Conservation (phyloP, 2,329 filamentous ascomycete species). For the Cordyceps cicadae region DNA sequence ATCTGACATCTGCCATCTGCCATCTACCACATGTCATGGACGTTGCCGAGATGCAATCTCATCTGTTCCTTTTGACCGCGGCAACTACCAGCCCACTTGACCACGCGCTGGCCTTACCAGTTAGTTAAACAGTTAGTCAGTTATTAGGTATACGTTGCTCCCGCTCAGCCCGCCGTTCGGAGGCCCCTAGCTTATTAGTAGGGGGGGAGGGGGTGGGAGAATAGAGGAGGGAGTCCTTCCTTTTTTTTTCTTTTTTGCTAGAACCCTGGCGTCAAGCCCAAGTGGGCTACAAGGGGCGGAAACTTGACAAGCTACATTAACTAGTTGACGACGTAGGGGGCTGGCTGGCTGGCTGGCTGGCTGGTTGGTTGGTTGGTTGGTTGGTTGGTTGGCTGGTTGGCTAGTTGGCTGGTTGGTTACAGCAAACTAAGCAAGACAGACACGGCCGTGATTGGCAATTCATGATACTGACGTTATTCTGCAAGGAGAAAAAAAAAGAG, state of each 20-base stretch:
- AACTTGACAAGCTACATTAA: too few species aligned
- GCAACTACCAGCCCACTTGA: not conserved
- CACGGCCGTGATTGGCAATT: not conserved
- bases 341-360: not conserved
- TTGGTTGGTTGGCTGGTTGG: not conserved
- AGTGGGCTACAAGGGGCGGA: not conserved
- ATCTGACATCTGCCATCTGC: too few species aligned
- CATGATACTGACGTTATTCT: not conserved
- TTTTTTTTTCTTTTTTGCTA: not conserved
- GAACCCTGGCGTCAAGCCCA: constrained; percentile 4
- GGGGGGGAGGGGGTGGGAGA: not conserved
- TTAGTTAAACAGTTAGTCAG: too few species aligned
- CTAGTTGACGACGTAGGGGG: too few species aligned
- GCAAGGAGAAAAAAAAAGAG: not conserved
- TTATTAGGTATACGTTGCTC: not conserved
- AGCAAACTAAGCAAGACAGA: too few species aligned
- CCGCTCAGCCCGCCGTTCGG: not conserved
- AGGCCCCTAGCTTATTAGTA: not conserved
- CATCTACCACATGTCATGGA: not conserved
- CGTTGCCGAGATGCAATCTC: not conserved
- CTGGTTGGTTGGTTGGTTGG: not conserved
- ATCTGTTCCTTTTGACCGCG: not conserved
- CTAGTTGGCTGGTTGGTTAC: too few species aligned
- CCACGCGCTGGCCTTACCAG: not conserved
- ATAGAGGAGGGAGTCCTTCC: not conserved